These are phyloP conservation scores for Nissolia schottii DNA, from an alignment of 306 rosid genomes.

Conservation along the genomic window DNA sequence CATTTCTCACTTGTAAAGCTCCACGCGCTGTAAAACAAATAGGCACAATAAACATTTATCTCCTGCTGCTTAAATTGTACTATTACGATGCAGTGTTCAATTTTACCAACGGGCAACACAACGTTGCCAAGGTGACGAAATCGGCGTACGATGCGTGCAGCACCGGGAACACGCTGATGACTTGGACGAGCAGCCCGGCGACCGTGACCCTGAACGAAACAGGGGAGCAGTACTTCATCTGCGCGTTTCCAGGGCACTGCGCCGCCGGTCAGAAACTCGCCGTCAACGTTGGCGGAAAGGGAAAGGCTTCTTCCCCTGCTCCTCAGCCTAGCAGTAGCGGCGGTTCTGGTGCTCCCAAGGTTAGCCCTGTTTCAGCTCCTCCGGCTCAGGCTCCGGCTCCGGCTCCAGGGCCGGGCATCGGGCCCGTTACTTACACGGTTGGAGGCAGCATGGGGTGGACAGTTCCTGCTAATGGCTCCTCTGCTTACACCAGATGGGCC, in stretches of 20 bases:
- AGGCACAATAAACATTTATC: too few species aligned
- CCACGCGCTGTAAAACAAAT: too few species aligned
- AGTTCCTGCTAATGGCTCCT: background rate
- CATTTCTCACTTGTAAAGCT: too few species aligned
- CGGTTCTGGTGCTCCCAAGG: slow-evolving; percentile 3
- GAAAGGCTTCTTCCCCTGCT: slow-evolving; percentile 44
- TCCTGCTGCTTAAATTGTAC: too few species aligned
- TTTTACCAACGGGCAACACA: slow-evolving; percentile 32
- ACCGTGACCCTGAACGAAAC: slow-evolving; percentile 28
- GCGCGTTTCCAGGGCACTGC: slow-evolving; percentile 47
- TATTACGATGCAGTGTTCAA: slow-evolving; percentile 41
- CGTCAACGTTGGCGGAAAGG: slow-evolving; percentile 44
- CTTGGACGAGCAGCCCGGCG: slow-evolving; percentile 25
- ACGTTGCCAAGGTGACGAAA: slow-evolving; percentile 55
- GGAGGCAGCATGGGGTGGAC: slow-evolving; percentile 28
- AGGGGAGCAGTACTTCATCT: slow-evolving; percentile 56
- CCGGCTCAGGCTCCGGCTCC: slow-evolving; percentile 5
- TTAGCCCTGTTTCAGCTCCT: slow-evolving; percentile 27
- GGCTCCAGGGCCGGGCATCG: slow-evolving; percentile 19
- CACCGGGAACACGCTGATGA: slow-evolving; percentile 6
- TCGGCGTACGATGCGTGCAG: slow-evolving; percentile 45
- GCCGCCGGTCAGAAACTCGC: slow-evolving; percentile 47
- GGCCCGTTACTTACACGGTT: slow-evolving; percentile 34
- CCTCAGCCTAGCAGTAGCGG: slow-evolving; percentile 31
- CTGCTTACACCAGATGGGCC: slow-evolving; percentile 25